These are phyloP conservation scores for Camelina hispida DNA, from an alignment of 345 rosid genomes.

Conservation along the genomic window DNA sequence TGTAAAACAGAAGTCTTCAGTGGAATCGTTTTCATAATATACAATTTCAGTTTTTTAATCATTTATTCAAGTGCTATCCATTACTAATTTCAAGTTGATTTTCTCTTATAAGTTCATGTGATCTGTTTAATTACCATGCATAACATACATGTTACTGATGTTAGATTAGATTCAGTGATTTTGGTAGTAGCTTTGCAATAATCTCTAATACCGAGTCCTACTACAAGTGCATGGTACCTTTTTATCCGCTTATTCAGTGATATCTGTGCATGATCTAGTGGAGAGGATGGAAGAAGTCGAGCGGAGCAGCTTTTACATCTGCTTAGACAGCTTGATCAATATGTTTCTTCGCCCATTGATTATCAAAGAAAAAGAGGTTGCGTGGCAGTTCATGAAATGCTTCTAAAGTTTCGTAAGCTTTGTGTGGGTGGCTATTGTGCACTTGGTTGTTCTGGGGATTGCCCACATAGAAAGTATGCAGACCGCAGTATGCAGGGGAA, in stretches of 20 bases:
- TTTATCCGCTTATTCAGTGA: slow-evolving; percentile 1
- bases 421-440: slow-evolving; percentile 89
- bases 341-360: slow-evolving; percentile 76
- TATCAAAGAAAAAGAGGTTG: slow-evolving; percentile 95
- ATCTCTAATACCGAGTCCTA: neutral
- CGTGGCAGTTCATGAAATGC: slow-evolving; percentile 85
- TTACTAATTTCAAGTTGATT: neutral
- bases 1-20: slow-evolving; percentile 14
- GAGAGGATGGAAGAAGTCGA: slow-evolving; percentile 99
- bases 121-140: slow-evolving; percentile 16
- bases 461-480: slow-evolving; percentile 78
- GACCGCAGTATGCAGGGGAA: slow-evolving; percentile 72
- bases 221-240: neutral
- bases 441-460: slow-evolving; percentile 87
- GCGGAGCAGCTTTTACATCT: slow-evolving; percentile 96
- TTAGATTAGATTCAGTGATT: slow-evolving; percentile 23
- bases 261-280: slow-evolving; percentile 59
- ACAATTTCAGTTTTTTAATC: neutral
- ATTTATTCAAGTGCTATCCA: slow-evolving; percentile 12
- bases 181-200: slow-evolving; percentile 20
- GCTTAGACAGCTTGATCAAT: slow-evolving; percentile 86
- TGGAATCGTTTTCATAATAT: neutral
- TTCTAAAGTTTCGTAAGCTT: slow-evolving; percentile 83
- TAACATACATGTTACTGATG: slow-evolving; percentile 31
- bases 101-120: slow-evolving; percentile 16